Evolutionary conservation across 139 green algal genomes (phyloP).

Genomic region (Ulvella scutata): DNA sequence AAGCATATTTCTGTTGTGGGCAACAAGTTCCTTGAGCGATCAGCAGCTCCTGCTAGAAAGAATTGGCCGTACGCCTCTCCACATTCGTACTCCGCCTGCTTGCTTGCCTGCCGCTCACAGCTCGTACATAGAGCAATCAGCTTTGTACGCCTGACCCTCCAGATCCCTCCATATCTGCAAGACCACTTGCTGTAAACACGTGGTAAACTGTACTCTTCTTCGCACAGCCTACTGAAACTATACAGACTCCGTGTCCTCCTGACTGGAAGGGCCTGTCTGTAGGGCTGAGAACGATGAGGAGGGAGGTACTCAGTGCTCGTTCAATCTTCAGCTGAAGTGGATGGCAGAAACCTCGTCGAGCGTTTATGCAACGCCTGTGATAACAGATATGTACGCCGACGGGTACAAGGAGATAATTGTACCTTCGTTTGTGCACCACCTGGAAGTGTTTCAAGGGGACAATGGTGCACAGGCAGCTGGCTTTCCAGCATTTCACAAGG

Average conservation of each 20-base stretch:
- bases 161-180: neutral
- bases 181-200: neutral
- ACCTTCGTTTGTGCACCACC: constrained; percentile 78
- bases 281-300: constrained; percentile 12
- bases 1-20: constrained; percentile 17
- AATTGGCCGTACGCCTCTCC: neutral
- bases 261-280: too few species aligned
- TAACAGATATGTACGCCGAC: constrained; percentile 87
- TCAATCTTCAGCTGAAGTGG: constrained; percentile 71
- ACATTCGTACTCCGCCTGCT: neutral
- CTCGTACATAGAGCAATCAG: neutral
- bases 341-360: constrained; percentile 59
- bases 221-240: too few species aligned
- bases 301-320: constrained; percentile 7
- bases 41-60: constrained; percentile 18
- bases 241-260: too few species aligned
- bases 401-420: constrained; percentile 86
- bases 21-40: constrained; percentile 60
- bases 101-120: neutral
- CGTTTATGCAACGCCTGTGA: constrained; percentile 88
- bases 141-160: neutral
- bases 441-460: constrained; percentile 75
- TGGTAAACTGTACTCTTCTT: too few species aligned
- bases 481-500: constrained; percentile 73
- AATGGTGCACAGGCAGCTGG: constrained; percentile 54